phyloP scores from a whole-genome alignment of 176 grass and related monocot genomes.

The Saccharum spontaneum region DNA sequence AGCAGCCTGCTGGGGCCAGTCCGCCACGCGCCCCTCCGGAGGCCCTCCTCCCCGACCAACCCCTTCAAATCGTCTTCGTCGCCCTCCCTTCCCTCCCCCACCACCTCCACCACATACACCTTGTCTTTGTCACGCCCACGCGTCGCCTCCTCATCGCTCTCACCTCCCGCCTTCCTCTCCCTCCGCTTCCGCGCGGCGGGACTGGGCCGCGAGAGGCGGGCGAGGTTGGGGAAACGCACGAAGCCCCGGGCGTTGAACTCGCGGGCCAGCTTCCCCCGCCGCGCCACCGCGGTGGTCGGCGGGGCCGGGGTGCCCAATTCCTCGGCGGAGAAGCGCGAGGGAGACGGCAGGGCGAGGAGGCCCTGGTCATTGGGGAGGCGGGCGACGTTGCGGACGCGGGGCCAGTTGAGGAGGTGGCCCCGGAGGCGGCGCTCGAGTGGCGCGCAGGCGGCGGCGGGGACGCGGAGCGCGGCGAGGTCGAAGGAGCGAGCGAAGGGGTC shows the following conservation, averaged over 20 bases:
- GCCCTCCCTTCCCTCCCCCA: constrained; percentile 32
- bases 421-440: constrained; percentile 81
- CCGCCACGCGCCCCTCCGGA: constrained; percentile 49
- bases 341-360: constrained; percentile 2
- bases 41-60: constrained; percentile 59
- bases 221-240: constrained; percentile 68
- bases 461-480: constrained; percentile 74
- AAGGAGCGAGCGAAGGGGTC: constrained; percentile 55
- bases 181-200: constrained; percentile 47
- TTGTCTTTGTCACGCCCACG: constrained; percentile 21
- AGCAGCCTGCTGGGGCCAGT: constrained; percentile 63
- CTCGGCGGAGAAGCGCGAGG: neutral
- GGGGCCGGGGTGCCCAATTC: neutral
- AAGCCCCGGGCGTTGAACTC: constrained; percentile 82
- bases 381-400: constrained; percentile 68
- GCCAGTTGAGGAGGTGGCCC: constrained; percentile 96
- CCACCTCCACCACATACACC: constrained; percentile 51
- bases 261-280: constrained; percentile 71
- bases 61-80: constrained; percentile 56
- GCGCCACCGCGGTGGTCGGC: constrained; percentile 35
- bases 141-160: constrained; percentile 7
- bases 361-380: constrained; percentile 66
- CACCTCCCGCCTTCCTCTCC: constrained; percentile 29
- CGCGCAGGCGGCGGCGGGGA: constrained; percentile 70
- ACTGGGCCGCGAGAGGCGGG: constrained; percentile 65